Conservation (phyloP, 495 filamentous ascomycete species). For the Lepidopterella palustris region DNA sequence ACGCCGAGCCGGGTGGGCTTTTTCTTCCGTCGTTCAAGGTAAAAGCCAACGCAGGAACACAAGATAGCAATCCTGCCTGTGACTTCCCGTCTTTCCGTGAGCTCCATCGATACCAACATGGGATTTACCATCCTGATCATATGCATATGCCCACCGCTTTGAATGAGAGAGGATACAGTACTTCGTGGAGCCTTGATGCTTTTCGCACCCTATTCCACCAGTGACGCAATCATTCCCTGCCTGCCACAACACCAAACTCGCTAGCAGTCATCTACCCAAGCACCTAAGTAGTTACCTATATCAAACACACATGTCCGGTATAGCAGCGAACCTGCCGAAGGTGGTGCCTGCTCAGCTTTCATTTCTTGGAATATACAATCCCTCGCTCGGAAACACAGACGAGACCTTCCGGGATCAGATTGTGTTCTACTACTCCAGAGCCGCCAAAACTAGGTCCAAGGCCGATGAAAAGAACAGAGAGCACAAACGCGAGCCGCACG, state of each 20-base stretch:
- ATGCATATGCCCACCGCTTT: too few species aligned
- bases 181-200: too few species aligned
- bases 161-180: too few species aligned
- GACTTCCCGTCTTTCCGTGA: background rate
- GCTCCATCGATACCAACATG: background rate
- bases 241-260: background rate
- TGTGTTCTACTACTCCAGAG: constrained; percentile 78
- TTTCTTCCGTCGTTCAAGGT: background rate
- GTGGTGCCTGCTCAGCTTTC: constrained; percentile 75
- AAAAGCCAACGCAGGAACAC: background rate
- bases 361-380: constrained; percentile 91
- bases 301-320: background rate
- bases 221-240: background rate
- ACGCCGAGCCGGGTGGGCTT: background rate
- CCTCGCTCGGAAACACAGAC: constrained; percentile 77
- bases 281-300: too few species aligned
- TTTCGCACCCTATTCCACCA: background rate
- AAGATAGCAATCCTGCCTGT: background rate
- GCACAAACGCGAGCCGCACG: constrained; percentile 38
- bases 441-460: constrained; percentile 36
- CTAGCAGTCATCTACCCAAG: background rate
- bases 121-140: too few species aligned
- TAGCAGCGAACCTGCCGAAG: constrained; percentile 24
- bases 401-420: constrained; percentile 86
- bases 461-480: constrained; percentile 10